A percentile compares a stretch with the other conserved stretches of the same genome.
Conservation (phyloP, 139 green algal genomes). For the Volvox africanus region DNA sequence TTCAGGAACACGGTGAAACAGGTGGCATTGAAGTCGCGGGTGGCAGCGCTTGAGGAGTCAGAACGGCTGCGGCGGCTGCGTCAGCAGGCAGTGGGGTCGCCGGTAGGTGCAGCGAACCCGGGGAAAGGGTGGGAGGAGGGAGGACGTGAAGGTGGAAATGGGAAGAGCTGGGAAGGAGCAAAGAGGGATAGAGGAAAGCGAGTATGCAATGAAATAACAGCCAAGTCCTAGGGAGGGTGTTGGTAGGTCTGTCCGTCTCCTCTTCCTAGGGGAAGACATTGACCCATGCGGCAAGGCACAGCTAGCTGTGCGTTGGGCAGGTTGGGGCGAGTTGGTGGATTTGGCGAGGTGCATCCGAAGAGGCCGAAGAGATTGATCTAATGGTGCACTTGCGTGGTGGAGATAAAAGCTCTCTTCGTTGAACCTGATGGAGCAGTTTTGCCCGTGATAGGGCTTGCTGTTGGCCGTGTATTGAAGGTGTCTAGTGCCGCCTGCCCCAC, state of each 20-base stretch:
- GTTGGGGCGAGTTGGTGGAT: no score
- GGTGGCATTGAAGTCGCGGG: slow-evolving; percentile 25
- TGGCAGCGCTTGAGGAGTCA: slow-evolving; percentile 61
- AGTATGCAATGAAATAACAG: no score
- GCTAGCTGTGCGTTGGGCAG: background rate
- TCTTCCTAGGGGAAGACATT: no score
- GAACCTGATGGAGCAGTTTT: background rate
- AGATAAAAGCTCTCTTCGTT: background rate
- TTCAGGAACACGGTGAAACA: slow-evolving; percentile 53
- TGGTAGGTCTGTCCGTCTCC: background rate
- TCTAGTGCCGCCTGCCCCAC: no score
- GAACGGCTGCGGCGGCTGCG: slow-evolving; percentile 64
- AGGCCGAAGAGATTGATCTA: no score
- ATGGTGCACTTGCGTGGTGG: background rate
- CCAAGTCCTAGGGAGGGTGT: background rate
- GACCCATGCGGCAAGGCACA: no score
- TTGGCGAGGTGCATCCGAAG: no score
- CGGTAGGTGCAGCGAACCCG: slow-evolving; percentile 37
- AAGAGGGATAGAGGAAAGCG: no score
- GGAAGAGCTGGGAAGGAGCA: no score
- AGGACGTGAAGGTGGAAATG: background rate
- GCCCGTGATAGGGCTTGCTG: no score
- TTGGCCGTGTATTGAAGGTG: no score
- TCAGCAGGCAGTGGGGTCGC: slow-evolving; percentile 51
- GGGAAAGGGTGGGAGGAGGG: background rate